These are phyloP conservation scores for Taphrina confusa DNA, from an alignment of 1,139 yeast species.

Conservation along the genomic window DNA sequence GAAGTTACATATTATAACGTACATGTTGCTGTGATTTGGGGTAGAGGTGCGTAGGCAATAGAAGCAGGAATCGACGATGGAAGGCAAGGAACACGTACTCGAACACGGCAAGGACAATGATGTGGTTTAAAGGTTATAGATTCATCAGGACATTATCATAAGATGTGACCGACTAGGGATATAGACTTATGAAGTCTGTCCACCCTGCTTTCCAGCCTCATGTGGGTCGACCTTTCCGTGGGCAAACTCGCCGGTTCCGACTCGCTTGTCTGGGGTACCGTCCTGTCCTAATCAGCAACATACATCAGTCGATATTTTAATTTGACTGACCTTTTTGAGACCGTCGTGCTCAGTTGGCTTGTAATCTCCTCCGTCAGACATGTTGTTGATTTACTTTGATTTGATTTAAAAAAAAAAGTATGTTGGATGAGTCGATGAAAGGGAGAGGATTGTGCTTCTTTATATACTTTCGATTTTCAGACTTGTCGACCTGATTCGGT, in stretches of 20 bases:
- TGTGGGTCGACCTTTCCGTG: conserved; percentile 34
- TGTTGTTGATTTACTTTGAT: conserved; percentile 9
- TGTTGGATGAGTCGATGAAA: not conserved
- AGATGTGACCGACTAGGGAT: not conserved
- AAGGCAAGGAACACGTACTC: too few species aligned
- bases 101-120: not conserved
- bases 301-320: not conserved
- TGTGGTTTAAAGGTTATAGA: not conserved
- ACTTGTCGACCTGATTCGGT: not conserved
- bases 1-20: too few species aligned
- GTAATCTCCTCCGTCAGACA: conserved; percentile 35
- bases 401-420: too few species aligned
- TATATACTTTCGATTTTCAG: conserved; percentile 2
- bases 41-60: too few species aligned
- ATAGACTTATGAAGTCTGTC: conserved; percentile 24
- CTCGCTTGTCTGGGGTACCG: conserved; percentile 35
- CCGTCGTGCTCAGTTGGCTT: conserved; percentile 36
- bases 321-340: not conserved
- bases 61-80: too few species aligned
- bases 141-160: not conserved
- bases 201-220: conserved; percentile 33
- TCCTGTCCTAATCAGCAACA: conserved; percentile 26
- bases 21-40: too few species aligned
- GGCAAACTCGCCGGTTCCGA: conserved; percentile 34
- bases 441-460: conserved; percentile 5